Percentiles rank a stretch among this genome's conserved stretches.
Conservation (phyloP, 306 rosid species). For the Rosa lucieae region DNA sequence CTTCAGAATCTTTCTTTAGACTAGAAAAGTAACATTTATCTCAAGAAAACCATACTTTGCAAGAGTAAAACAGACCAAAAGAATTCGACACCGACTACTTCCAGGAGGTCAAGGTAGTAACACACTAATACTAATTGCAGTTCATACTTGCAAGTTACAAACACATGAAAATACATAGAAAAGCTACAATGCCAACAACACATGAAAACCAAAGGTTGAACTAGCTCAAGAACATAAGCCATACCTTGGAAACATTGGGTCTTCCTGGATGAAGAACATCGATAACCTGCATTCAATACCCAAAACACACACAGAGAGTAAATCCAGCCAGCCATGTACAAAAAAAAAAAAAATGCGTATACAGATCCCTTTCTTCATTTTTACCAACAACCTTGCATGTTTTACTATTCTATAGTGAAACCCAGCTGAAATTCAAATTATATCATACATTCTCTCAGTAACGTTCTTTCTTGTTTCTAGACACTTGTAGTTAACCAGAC, state of each 20-base stretch:
- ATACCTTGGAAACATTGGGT: slow-evolving; percentile 87
- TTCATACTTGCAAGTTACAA: neutral
- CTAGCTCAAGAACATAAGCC: neutral
- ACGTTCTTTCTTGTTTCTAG: neutral
- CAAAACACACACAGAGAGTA: neutral
- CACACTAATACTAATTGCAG: neutral
- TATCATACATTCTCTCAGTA: neutral
- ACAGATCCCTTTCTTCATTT: neutral
- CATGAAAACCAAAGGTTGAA: neutral
- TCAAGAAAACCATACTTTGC: neutral
- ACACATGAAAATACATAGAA: neutral
- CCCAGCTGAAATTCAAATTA: neutral
- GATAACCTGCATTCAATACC: slow-evolving; percentile 44
- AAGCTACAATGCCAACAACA: neutral
- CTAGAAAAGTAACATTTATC: neutral
- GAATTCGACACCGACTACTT: neutral
- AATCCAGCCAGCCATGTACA: slow-evolving; percentile 3
- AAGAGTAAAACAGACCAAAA: neutral
- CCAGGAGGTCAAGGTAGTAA: neutral
- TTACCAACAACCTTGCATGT: neutral
- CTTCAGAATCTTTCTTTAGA: neutral
- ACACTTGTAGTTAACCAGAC: neutral
- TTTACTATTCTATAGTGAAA: neutral
- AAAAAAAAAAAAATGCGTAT: neutral
- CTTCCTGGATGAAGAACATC: slow-evolving; percentile 94